Evolutionary conservation across 768 basidiomycete species (phyloP).

Genomic region (Sporobolomyces roseus): DNA sequence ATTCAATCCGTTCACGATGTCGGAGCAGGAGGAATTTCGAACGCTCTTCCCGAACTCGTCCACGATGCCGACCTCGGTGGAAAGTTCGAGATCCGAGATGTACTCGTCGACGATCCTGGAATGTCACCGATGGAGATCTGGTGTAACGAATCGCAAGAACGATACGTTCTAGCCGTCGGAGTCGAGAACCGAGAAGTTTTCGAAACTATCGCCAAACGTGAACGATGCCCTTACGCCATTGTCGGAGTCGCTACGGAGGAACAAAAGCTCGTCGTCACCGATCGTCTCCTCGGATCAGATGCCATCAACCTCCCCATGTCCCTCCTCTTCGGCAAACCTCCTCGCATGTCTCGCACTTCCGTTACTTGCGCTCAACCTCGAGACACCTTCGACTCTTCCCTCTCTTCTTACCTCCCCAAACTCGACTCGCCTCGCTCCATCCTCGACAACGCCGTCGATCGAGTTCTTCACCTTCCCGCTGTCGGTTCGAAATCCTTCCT

Average conservation of each 20-base stretch:
- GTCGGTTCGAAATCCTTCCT: conserved; percentile 96
- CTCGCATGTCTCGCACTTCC: conserved; percentile 78
- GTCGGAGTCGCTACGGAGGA: conserved; percentile 81
- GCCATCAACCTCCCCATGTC: conserved; percentile 90
- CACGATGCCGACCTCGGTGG: conserved; percentile 93
- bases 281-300: conserved; percentile 69
- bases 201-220: conserved; percentile 71
- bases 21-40: conserved; percentile 92
- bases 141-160: conserved; percentile 98
- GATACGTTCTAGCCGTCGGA: conserved; percentile 88
- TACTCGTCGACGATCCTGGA: conserved; percentile 81
- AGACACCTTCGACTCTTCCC: conserved; percentile 65
- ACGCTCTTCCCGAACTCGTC: conserved; percentile 93
- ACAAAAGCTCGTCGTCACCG: conserved; percentile 81
- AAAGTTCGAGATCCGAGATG: conserved; percentile 85
- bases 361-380: conserved; percentile 53
- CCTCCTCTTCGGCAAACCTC: conserved; percentile 92
- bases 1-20: conserved; percentile 98
- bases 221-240: conserved; percentile 87
- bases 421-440: conserved; percentile 50
- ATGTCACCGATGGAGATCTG: conserved; percentile 99
- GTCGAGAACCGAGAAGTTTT: conserved; percentile 62
- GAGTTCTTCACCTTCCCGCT: conserved; percentile 82
- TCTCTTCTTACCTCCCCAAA: conserved; percentile 59
- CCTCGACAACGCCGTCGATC: conserved; percentile 61